A percentile compares a stretch with the other conserved stretches of the same genome.
Evolutionary conservation across 2,329 filamentous ascomycete genomes (phyloP).

Genomic region (Xylaria sp.): DNA sequence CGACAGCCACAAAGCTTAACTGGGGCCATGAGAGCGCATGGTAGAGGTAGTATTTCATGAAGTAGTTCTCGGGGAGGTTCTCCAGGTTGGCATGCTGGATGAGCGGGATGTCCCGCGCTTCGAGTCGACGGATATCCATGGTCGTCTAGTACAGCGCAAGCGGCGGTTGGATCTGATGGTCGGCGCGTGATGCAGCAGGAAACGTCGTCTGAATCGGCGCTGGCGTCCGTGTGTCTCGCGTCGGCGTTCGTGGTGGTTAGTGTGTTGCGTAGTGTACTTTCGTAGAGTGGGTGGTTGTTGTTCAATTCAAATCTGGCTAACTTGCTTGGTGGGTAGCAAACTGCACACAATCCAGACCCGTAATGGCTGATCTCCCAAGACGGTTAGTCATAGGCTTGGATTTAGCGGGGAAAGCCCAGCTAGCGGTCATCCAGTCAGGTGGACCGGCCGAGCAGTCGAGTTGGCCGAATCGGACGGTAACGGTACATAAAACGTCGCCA

Average conservation of each 20-base stretch:
- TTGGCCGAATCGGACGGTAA: background rate
- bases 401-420: background rate
- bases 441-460: background rate
- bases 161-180: background rate
- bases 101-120: constrained; percentile 76
- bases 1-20: constrained; percentile 92
- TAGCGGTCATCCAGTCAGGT: background rate
- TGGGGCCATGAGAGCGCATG: constrained; percentile 98
- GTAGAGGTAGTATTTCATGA: constrained; percentile 99
- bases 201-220: background rate
- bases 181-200: background rate
- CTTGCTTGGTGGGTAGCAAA: too few relatives aligned
- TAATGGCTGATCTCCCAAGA: too few relatives aligned
- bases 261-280: background rate
- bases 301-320: background rate
- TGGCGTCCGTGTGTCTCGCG: background rate
- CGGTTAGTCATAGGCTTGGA: too few relatives aligned
- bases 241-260: too few relatives aligned
- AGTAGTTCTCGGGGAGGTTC: constrained; percentile 99
- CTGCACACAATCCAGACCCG: too few relatives aligned
- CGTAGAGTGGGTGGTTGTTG: background rate
- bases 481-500: background rate
- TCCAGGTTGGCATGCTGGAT: constrained; percentile 98
- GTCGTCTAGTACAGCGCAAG: background rate
- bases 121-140: constrained; percentile 90